Evolutionary conservation across 371 early-diverging fungal species (phyloP), one percentile per base, ranked within the genome.

Genomic region (Rhizopus delemar): DNA sequence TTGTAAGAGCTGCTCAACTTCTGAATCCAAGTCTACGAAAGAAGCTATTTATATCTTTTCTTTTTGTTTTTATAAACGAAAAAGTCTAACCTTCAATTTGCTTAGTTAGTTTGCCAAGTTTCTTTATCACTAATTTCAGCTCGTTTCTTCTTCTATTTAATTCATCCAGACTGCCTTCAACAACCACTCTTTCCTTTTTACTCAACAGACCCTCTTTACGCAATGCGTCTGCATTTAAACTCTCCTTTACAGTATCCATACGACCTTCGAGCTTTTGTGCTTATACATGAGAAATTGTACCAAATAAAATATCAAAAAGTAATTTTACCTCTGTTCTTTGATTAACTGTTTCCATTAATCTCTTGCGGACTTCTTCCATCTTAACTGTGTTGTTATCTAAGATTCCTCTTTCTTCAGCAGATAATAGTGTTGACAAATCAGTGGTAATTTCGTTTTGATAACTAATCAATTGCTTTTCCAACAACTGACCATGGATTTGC

Each of bases 241-340:
- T 87, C 60, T 87, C 88, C 46, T 89, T 85, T n/a, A 94, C 55
- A 7, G 83, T 73, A 49, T 82, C 86, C 38, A 90, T 89, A 22
- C 85, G 83, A 3, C 74, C 70, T 53, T 86, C 91, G 34, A 89
- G 62, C 89, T 87, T 65, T 3, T 34, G 9, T 43, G 5, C n/a
- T 15, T 13, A 43, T 43, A 43, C n/a, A 56, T 56, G 56, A 46
- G 22, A 22, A 22, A 22, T 22, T 22, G 22, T 22, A 22, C 22
- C 22, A 22, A 22, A 22, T 16, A 8, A 29, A 8, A 43, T 36
- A 22, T 33, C 29, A 41, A 52, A 31, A 46, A 31, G 7, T 2
- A 31, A 6, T 12, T 41, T 31, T 53, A 33, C 29, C 41, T 62
- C 31, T 39, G 15, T 71, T 74, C 50, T 78, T 79, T 38, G 57